Percentiles rank a stretch among this genome's conserved stretches.
Evolutionary conservation across 768 basidiomycete species (phyloP).

Genomic region (Rhodotorula taiwanensis): DNA sequence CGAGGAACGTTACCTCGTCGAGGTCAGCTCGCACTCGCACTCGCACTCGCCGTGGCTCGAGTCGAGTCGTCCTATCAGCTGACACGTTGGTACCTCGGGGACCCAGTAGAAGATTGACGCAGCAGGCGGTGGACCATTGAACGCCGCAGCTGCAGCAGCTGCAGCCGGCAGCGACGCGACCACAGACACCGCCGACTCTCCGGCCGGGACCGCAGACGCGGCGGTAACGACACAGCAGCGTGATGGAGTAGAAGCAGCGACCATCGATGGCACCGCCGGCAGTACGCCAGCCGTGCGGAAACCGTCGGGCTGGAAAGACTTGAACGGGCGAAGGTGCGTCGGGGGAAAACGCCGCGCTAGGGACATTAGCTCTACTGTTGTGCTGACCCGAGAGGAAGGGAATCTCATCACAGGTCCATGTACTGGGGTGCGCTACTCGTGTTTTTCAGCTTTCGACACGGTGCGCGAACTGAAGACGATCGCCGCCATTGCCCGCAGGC

Average conservation of each 20-base stretch:
- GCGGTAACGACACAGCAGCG: too few species aligned
- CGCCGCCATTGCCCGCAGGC: constrained; percentile 46
- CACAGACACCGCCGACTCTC: too few species aligned
- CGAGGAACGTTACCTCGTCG: constrained; percentile 34
- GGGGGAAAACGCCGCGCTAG: too few species aligned
- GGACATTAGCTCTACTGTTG: too few species aligned
- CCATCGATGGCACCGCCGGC: not conserved
- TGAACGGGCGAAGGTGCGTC: constrained; percentile 39
- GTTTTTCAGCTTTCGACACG: too few species aligned
- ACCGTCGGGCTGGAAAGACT: constrained; percentile 41
- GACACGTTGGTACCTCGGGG: too few species aligned
- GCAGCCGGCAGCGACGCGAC: not conserved
- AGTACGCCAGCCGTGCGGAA: constrained; percentile 10
- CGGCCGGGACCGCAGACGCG: too few species aligned
- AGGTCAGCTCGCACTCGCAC: not conserved
- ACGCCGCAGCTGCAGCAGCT: not conserved
- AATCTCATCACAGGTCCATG: constrained; percentile 34
- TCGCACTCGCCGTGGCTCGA: too few species aligned
- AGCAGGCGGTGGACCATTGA: not conserved
- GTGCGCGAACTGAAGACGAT: too few species aligned
- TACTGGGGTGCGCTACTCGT: constrained; percentile 48
- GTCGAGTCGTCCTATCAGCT: too few species aligned
- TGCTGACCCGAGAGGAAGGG: not conserved
- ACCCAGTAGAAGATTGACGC: not conserved
- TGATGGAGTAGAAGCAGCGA: not conserved